Conservation (phyloP, 2,329 filamentous ascomycete genomes). For the Coniochaeta prunicola region DNA sequence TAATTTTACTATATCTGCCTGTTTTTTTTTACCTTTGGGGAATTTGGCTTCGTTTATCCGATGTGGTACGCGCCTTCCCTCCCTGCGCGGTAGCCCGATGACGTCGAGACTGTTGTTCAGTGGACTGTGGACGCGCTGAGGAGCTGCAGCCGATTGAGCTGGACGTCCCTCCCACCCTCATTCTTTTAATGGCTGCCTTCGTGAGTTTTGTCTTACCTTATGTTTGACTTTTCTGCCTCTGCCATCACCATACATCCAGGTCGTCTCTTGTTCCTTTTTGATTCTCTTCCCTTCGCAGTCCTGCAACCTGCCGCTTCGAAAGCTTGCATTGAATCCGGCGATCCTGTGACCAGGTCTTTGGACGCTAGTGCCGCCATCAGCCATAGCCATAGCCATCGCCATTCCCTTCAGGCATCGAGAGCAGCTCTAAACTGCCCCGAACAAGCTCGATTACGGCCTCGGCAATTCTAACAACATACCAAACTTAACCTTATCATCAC, state of each 20-base stretch:
- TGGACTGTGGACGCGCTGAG: neutral
- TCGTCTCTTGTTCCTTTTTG: neutral
- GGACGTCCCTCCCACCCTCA: slow-evolving; percentile 4
- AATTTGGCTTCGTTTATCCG: neutral
- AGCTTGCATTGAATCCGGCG: neutral
- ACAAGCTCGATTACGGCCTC: no score
- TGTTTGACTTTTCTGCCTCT: neutral
- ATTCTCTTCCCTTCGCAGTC: neutral
- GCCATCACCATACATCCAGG: neutral
- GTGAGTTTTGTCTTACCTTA: slow-evolving; percentile 21
- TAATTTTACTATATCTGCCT: neutral
- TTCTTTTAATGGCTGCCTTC: slow-evolving; percentile 21
- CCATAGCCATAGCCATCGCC: neutral
- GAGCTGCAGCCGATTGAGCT: neutral
- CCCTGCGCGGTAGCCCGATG: neutral
- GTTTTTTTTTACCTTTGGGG: neutral
- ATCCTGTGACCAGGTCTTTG: neutral
- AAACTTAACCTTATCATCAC: slow-evolving; percentile 3
- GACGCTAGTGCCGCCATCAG: neutral
- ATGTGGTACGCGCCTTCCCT: neutral
- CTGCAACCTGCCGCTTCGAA: neutral
- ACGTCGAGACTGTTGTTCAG: neutral
- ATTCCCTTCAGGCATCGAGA: neutral
- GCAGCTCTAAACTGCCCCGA: neutral
- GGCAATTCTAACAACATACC: neutral